Base-by-base conservation (phyloP, 306 rosid genomes). In the Medicago arabica region DNA sequence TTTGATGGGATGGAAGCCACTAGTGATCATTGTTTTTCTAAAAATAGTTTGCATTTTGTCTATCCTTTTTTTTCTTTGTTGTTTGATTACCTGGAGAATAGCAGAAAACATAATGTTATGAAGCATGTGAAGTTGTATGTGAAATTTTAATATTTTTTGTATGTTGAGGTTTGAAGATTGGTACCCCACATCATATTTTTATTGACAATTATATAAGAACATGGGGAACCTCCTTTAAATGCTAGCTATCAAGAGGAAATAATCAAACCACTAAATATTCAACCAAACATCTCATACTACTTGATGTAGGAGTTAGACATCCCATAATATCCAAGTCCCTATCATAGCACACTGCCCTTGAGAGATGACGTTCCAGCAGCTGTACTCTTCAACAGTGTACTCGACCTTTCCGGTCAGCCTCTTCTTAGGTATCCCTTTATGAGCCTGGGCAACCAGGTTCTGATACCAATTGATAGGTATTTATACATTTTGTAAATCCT, bases 21-120 rank as follows among this genome's bases (percentile, higher is more conserved):
- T 66, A 62, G 54, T 49, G 54, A 58, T 62, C 25, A 19, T 41
- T 62, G 55, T 31, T 61, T 69, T 69, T 46, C 66, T 44, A 40
- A 39, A 49, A 21, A 44, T 41, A 43, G 41, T 36, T 14, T 34
- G 17, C 39, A 19, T 47, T 64, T 23, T 71, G 13, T 71, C 23
- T 47, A 39, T 71, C 50, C 7, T n/a, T 31, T 46, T 31, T 3
- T 51, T 16, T 49, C 47, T 10, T 49, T 61, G 39, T 23, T 63
- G 60, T 64, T 71, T 43, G 41, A 62, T 53, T 72, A 10, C 47
- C 44, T 41, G 5, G 54, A 41, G 21, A 74, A 64, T 53, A 65
- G 58, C 54, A 55, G 23, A 65, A 39, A 54, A 63, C 73, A 39
- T 23, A 17, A 13, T 63, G 17, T 39, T 72, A 28, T 18, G 59